These are phyloP conservation scores for Mrakia frigida DNA, from an alignment of 768 basidiomycete species.

Conservation along the genomic window DNA sequence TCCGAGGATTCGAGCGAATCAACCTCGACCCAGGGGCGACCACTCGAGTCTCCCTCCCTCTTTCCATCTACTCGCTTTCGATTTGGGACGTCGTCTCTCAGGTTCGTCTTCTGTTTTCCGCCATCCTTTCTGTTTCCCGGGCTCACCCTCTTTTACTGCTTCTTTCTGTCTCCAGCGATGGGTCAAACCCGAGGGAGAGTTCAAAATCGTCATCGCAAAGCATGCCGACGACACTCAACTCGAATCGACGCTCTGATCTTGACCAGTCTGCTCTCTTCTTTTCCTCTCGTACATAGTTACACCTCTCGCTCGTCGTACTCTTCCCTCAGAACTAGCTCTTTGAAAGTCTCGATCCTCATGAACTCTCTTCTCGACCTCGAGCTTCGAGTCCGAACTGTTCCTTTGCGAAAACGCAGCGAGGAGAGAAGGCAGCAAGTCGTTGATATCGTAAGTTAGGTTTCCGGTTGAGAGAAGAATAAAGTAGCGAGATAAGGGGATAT, in stretches of 20 bases:
- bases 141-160: background rate
- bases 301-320: background rate
- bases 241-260: background rate
- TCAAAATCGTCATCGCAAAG: conserved; percentile 4
- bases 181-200: conserved; percentile 20
- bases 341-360: too few species aligned
- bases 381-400: too few species aligned
- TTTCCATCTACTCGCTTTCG: conserved; percentile 26
- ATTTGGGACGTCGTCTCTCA: conserved; percentile 26
- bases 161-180: background rate
- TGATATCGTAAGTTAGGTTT: background rate
- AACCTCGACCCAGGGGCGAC: conserved; percentile 38
- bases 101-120: background rate
- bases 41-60: conserved; percentile 34
- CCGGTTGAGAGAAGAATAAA: too few species aligned
- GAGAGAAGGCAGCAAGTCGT: background rate
- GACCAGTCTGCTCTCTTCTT: background rate
- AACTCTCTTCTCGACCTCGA: too few species aligned
- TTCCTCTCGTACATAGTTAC: background rate
- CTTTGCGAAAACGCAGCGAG: background rate
- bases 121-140: background rate
- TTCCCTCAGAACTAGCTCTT: too few species aligned
- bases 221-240: conserved; percentile 16
- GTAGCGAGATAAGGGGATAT: background rate
- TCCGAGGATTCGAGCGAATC: conserved; percentile 37